Percentiles rank a stretch among this genome's conserved stretches.
Evolutionary conservation across 495 filamentous ascomycete species (phyloP).

Genomic region (Podospora bellae-mahoneyi): DNA sequence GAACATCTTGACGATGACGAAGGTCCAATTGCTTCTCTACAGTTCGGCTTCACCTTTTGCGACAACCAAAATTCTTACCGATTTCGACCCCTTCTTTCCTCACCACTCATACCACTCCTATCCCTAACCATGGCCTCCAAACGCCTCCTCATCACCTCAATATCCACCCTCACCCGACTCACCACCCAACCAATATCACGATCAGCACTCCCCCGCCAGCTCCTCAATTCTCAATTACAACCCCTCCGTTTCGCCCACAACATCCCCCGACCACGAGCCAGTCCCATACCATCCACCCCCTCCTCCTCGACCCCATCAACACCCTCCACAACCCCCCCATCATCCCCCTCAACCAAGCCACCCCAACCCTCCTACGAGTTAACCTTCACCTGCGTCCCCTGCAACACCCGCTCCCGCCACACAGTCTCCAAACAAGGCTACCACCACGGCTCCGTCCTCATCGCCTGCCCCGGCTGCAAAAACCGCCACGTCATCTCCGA

Average conservation of each 20-base stretch:
- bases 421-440: conserved; percentile 88
- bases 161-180: conserved; percentile 4
- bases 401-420: conserved; percentile 69
- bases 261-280: conserved; percentile 35
- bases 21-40: conserved; percentile 6
- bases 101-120: not conserved
- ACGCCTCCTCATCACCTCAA: conserved; percentile 5
- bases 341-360: not conserved
- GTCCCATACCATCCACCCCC: conserved; percentile 12
- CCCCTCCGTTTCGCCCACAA: conserved; percentile 33
- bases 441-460: conserved; percentile 80
- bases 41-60: not conserved
- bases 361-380: conserved; percentile 61
- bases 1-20: not conserved
- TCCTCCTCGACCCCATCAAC: conserved; percentile 4
- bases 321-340: not conserved
- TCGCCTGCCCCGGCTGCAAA: conserved; percentile 79
- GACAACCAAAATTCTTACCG: not conserved
- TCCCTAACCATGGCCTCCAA: conserved; percentile 21
- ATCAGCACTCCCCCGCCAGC: not conserved
- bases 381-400: conserved; percentile 90
- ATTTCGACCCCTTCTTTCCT: not conserved
- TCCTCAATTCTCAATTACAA: not conserved
- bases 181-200: conserved; percentile 12
- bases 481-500: conserved; percentile 89